Evolutionary conservation across 306 rosid species (phyloP).

Genomic region (Cajanus cajan): DNA sequence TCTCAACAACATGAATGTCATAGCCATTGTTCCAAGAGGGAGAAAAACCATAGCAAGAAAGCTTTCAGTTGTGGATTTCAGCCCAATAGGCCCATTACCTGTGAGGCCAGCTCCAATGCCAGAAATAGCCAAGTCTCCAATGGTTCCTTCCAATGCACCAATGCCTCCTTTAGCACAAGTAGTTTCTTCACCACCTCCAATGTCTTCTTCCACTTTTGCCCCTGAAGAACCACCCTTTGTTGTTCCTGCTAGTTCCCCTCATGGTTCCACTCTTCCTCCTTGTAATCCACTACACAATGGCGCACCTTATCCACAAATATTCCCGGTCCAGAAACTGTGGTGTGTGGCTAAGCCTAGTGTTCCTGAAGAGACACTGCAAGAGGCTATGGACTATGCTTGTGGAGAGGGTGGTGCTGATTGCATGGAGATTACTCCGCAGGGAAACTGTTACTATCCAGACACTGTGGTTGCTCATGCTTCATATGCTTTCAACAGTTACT

Average conservation of each 20-base stretch:
- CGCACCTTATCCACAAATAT: slow-evolving; percentile 50
- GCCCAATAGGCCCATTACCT: slow-evolving; percentile 41
- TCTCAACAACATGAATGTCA: slow-evolving; percentile 40
- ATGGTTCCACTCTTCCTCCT: slow-evolving; percentile 55
- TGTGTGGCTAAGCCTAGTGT: slow-evolving; percentile 95
- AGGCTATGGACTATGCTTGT: slow-evolving; percentile 86
- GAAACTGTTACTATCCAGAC: slow-evolving; percentile 69
- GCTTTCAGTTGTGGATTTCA: slow-evolving; percentile 48
- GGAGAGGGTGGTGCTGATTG: slow-evolving; percentile 91
- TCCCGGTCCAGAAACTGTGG: slow-evolving; percentile 63
- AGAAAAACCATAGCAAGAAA: slow-evolving; percentile 45
- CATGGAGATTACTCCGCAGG: slow-evolving; percentile 57
- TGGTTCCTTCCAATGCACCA: slow-evolving; percentile 51
- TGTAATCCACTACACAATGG: slow-evolving; percentile 53
- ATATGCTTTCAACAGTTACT: slow-evolving; percentile 84
- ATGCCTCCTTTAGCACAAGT: slow-evolving; percentile 53
- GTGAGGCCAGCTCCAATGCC: slow-evolving; percentile 61
- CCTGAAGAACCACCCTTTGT: slow-evolving; percentile 50
- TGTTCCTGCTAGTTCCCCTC: slow-evolving; percentile 62
- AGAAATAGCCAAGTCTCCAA: slow-evolving; percentile 54
- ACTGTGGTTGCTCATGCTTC: slow-evolving; percentile 84
- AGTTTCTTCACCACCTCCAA: slow-evolving; percentile 49
- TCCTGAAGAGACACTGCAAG: slow-evolving; percentile 69
- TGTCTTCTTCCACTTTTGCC: slow-evolving; percentile 30
- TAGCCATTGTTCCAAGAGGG: slow-evolving; percentile 27